Base-by-base conservation (phyloP, 106 monocot species). In the Posidonia australis region DNA sequence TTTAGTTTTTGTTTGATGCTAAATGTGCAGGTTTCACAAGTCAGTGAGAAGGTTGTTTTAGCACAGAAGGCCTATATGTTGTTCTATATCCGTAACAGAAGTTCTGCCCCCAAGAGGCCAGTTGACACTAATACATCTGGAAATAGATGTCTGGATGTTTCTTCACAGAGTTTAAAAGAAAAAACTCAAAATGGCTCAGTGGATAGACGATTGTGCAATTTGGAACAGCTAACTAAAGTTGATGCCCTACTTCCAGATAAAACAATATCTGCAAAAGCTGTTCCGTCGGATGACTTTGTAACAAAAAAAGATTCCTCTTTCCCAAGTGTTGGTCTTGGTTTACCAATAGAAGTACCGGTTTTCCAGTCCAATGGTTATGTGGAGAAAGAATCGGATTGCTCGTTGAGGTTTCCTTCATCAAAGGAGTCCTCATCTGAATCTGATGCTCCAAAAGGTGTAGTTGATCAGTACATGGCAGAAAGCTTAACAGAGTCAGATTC, bases 41-140 rank as follows among this genome's bases (percentile, higher is more conserved):
- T 99, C 26, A 83, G 88, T 43, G 98, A 99, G 79, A 91, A 84
- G 70, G 79, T 72, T 68, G 98, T 99, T 55, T 79, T 99, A 64
- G 51, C 72, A 21, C 85, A 91, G 66, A 85, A 91, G 75, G 98
- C 98, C 5, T 99, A 99, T 69, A 99, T 99, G 83, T 54, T 99
- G 51, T 99, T 99, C 75, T 99, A 99, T 72, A 85, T 99, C 32
- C 88, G 91, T 30, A 79, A 99, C 57, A 76, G 69, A 84, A 76
- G 53, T 58, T 70, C 67, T 25, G n/a, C 44, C 10, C 58, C 71
- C 3, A 96, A 75, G 71, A 75, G 52, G 63, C 51, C 77, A 43
- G 41, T 67, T 76, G 68, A 70, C 67, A 42, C 68, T 59, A 82
- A 72, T 74, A 18, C 52, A 23, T 63, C 28, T 80, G 74, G 30